These are phyloP conservation scores for Podospora australis DNA, from an alignment of 495 filamentous ascomycete species.

Conservation along the genomic window DNA sequence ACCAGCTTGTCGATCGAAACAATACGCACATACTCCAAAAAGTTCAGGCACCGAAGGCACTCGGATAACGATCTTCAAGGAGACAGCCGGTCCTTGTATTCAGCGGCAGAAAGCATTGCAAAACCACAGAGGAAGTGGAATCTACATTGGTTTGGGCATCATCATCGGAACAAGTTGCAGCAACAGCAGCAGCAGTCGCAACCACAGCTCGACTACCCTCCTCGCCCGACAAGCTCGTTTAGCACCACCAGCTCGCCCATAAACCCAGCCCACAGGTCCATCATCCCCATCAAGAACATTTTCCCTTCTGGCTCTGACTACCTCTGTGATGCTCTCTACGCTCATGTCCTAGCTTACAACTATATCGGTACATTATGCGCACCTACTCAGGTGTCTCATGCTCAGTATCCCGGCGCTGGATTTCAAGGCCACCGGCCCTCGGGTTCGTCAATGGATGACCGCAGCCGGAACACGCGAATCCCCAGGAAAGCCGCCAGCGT, in stretches of 20 bases:
- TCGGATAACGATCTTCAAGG: background rate
- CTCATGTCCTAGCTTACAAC: constrained; percentile 56
- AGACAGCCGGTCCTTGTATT: constrained; percentile 16
- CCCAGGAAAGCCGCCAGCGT: constrained; percentile 36
- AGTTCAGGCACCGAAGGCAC: constrained; percentile 24
- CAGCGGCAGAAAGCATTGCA: constrained; percentile 7
- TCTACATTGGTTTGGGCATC: constrained; percentile 13
- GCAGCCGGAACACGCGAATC: constrained; percentile 19
- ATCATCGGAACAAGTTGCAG: constrained; percentile 11
- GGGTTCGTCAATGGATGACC: constrained; percentile 5
- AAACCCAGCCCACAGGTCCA: background rate
- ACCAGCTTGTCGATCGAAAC: constrained; percentile 41
- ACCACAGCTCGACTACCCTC: constrained; percentile 4
- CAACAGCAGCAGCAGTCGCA: constrained; percentile 3
- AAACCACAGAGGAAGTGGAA: constrained; percentile 20
- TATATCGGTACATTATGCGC: constrained; percentile 46
- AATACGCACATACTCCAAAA: constrained; percentile 39
- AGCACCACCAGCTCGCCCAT: background rate
- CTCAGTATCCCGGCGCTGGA: background rate
- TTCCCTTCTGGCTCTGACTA: constrained; percentile 51
- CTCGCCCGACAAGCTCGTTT: background rate
- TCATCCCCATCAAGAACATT: constrained; percentile 49
- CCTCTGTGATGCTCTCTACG: constrained; percentile 57
- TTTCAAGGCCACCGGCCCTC: constrained; percentile 2
- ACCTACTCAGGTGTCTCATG: constrained; percentile 1